Base-by-base conservation (phyloP, 176 grass and related monocot species). In the Lolium perenne region DNA sequence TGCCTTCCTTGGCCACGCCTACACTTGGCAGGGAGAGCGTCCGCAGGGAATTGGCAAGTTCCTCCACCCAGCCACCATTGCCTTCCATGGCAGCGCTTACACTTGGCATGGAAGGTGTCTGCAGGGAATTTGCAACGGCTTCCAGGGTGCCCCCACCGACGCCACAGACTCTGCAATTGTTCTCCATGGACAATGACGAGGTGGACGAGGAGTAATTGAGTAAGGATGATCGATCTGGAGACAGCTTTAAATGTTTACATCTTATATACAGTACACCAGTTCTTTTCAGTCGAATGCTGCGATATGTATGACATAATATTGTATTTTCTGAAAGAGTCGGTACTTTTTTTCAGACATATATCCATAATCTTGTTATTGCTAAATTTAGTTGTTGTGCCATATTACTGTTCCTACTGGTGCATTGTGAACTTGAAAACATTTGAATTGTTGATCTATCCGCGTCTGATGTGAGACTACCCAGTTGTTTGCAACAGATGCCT, bases 151-250 rank as follows among this genome's bases (percentile, higher is more conserved):
- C 14, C 22, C 23, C 47, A 26, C 65, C 32, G 16, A 69, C 17
- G 65, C 15, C 18, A 25, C 67, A 0, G 76, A 74, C 58, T 50
- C 79, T 90, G 54, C 53, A 55, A 8, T 9, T 90, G 64, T 78
- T 83, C 18, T 32, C 6, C 1, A 47, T 35, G 3, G 76, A 63
- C n/a, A 25, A 71, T 43, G 46, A 38, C 2, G 38, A 62, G 8
- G 60, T 12, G 0, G 23, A 89, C 0, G 45, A 38, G 49, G 26
- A 49, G 49, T 15, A 68, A 13, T 48, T 43, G 10, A 47, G n/a
- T 74, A 84, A 57, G 50, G 51, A 29, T 79, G 16, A 43, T 59
- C 46, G 1, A 20, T 50, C 23, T n/a, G 46, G 61, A 67, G 58
- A 46, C 16, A 63, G 32, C 22, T 84, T 46, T 9, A 65, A 53